Conservation (phyloP, 2,329 filamentous ascomycete species). For the Ilyonectria robusta region DNA sequence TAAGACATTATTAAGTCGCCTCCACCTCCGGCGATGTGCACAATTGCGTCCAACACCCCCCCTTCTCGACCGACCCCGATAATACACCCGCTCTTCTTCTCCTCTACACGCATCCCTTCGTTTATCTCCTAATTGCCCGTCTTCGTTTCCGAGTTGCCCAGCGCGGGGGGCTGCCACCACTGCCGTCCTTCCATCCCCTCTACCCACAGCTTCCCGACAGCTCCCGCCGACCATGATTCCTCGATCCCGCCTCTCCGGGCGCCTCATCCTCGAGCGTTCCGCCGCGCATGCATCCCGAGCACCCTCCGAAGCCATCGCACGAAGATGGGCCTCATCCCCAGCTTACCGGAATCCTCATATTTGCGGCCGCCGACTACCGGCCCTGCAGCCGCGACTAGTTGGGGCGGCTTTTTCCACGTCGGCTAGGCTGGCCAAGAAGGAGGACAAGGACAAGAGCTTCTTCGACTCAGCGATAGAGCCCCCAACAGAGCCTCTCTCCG, state of each 20-base stretch:
- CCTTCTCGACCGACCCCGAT: slow-evolving; percentile 30
- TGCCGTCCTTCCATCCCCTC: slow-evolving; percentile 26
- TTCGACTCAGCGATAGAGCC: slow-evolving; percentile 63
- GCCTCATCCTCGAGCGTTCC: slow-evolving; percentile 56
- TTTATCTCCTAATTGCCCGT: slow-evolving; percentile 36
- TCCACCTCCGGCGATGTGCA: slow-evolving; percentile 52
- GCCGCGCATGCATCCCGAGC: slow-evolving; percentile 46
- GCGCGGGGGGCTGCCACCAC: slow-evolving; percentile 44
- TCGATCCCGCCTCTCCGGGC: slow-evolving; percentile 57
- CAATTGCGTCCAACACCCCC: slow-evolving; percentile 43
- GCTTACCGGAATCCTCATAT: slow-evolving; percentile 49
- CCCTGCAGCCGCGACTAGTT: slow-evolving; percentile 46
- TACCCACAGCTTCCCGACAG: slow-evolving; percentile 34
- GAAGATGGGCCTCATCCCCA: slow-evolving; percentile 47
- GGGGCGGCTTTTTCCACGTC: slow-evolving; percentile 56
- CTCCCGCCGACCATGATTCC: slow-evolving; percentile 55
- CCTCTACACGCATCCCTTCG: slow-evolving; percentile 15
- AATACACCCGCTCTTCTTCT: slow-evolving; percentile 14
- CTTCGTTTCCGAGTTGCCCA: slow-evolving; percentile 37
- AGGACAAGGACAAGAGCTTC: slow-evolving; percentile 61
- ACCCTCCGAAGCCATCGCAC: slow-evolving; percentile 42
- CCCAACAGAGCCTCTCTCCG: slow-evolving; percentile 62
- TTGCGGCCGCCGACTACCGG: slow-evolving; percentile 51
- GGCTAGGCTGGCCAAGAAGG: slow-evolving; percentile 52
- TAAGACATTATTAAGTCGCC: slow-evolving; percentile 51